phyloP scores from a whole-genome alignment of 164 flowering plant species.

The Pachysandra terminalis region DNA sequence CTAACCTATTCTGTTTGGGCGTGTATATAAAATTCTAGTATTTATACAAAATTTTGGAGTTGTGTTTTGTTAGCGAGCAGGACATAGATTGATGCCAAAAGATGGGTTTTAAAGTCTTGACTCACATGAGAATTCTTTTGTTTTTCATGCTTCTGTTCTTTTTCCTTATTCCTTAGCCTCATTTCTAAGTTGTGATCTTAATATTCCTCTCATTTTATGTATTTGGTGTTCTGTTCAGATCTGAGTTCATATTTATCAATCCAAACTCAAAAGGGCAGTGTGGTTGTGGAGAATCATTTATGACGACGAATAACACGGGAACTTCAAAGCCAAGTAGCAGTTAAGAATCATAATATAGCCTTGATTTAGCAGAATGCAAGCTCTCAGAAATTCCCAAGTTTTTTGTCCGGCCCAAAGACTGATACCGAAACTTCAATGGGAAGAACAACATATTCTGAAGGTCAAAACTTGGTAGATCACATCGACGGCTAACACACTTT shows the following conservation, averaged over 20 bases:
- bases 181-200: background rate
- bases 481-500: background rate
- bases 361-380: no score
- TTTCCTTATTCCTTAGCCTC: background rate
- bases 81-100: no score
- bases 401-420: background rate
- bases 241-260: conserved; percentile 83
- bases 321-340: conserved; percentile 32
- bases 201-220: background rate
- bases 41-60: no score
- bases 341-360: conserved; percentile 7
- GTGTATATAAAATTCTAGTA: no score
- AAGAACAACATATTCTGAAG: background rate
- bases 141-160: background rate
- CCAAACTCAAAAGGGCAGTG: conserved; percentile 85
- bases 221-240: conserved; percentile 35
- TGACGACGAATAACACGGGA: conserved; percentile 47
- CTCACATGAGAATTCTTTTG: background rate
- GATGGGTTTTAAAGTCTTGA: background rate
- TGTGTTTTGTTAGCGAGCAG: no score
- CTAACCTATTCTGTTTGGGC: no score
- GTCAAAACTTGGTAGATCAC: background rate
- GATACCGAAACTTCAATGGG: background rate
- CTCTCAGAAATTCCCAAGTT: background rate
- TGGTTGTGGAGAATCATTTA: conserved; percentile 89